Conservation (phyloP, 1,284 basidiomycete species). For the Singerocomus inundabilis region DNA sequence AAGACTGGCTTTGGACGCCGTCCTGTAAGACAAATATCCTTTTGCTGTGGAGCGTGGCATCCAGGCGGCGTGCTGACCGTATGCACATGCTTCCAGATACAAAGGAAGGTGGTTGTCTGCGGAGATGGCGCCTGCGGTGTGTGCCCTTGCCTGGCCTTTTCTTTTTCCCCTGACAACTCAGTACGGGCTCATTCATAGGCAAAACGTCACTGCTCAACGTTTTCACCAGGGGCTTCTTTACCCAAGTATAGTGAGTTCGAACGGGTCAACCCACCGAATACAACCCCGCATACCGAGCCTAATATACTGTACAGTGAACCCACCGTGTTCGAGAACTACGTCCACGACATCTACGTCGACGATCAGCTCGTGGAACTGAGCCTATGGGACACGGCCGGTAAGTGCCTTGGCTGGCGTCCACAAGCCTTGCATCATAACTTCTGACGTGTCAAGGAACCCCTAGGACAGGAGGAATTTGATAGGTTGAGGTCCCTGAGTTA, state of each 20-base stretch:
- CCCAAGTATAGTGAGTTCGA: conserved; percentile 77
- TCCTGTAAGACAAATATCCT: conserved; percentile 40
- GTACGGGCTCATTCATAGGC: conserved; percentile 38
- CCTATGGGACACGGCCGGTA: conserved; percentile 96
- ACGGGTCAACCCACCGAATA: not conserved
- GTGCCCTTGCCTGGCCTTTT: conserved; percentile 20
- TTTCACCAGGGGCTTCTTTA: conserved; percentile 84
- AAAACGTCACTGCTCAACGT: conserved; percentile 85
- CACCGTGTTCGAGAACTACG: conserved; percentile 92
- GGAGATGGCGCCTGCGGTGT: conserved; percentile 92
- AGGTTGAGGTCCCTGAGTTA: conserved; percentile 88
- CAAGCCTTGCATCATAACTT: conserved; percentile 16
- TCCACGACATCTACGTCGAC: conserved; percentile 81
- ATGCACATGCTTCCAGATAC: conserved; percentile 40
- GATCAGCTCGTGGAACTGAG: conserved; percentile 86
- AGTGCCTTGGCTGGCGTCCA: conserved; percentile 26
- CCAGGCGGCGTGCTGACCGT: conserved; percentile 19
- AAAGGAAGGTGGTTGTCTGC: conserved; percentile 77
- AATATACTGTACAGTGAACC: conserved; percentile 63
- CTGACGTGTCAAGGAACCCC: conserved; percentile 31
- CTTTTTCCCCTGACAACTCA: conserved; percentile 18
- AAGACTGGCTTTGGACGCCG: conserved; percentile 51
- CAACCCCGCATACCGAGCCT: not conserved
- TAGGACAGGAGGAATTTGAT: conserved; percentile 97
- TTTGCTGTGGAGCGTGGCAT: conserved; percentile 1